These are phyloP conservation scores for Galeopsis tetrahit DNA, from an alignment of 257 asterid species.

Conservation along the genomic window DNA sequence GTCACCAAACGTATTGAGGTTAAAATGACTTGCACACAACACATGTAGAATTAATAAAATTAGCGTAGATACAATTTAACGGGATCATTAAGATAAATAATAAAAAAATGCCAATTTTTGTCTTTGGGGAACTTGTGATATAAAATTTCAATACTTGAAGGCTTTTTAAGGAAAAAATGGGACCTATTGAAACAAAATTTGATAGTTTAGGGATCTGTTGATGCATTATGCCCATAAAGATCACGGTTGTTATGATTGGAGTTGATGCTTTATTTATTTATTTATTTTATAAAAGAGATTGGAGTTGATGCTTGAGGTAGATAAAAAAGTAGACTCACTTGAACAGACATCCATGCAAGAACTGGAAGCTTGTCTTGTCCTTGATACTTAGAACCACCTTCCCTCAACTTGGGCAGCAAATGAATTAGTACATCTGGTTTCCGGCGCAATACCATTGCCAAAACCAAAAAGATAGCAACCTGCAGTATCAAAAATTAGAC, in stretches of 20 bases:
- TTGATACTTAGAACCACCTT: conserved; percentile 67
- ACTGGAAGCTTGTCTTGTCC: conserved; percentile 81
- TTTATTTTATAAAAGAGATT: no score
- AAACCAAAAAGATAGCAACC: conserved; percentile 78
- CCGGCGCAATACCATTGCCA: conserved; percentile 75
- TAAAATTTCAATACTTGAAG: no score
- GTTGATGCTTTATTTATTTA: not conserved
- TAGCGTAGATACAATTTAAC: no score
- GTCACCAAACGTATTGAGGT: no score
- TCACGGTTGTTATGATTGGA: not conserved
- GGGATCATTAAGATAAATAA: no score
- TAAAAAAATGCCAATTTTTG: no score
- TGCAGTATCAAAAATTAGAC: conserved; percentile 38
- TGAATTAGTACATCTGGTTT: conserved; percentile 70
- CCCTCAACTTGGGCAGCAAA: conserved; percentile 59
- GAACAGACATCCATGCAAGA: conserved; percentile 71
- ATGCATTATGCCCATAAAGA: conserved; percentile 10
- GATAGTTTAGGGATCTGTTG: no score
- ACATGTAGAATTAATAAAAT: no score
- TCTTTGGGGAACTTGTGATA: no score
- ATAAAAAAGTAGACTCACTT: conserved; percentile 45
- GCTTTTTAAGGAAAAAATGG: no score
- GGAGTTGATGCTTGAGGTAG: conserved; percentile 11
- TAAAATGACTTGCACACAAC: no score
- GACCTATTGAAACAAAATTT: no score